Evolutionary conservation across 495 filamentous ascomycete species (phyloP), one percentile per base, ranked within the genome.

Genomic region (Penicillium maclennaniae): DNA sequence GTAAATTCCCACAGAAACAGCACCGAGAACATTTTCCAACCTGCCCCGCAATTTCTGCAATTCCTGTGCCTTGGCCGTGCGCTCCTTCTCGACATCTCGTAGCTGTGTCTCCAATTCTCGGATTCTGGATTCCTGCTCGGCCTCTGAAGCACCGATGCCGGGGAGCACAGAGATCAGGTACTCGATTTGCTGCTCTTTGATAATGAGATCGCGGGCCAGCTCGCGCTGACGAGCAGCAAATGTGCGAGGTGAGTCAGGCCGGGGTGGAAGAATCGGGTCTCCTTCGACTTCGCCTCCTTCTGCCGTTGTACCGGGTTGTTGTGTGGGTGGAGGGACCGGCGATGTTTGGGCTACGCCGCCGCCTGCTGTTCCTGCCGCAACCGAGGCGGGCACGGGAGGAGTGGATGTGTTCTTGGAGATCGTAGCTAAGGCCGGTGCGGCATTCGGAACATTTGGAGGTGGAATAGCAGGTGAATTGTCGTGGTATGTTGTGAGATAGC

Each of bases 181-280:
- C 72, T 98, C 93, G 59, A 97, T 93, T 79, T 96, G 91, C 75
- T 96, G 90, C 58, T 92, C 88, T 69, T 96, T 91, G 50, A 89
- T 70, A 46, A 98, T 86, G 0, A 98, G 76, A 62, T 96, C 92
- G 14, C 85, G 83, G 16, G 91, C 89, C 17, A 98, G 78, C 65
- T 98, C 92, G 31, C 81, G 69, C 64, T 95, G 84, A 9, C 86
- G 82, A 8, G 79, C 79, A 37, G 78, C 77, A 68, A 95, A 95
- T 14, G 77, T 75, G 37, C 83, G 77, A 0, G 87, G 79, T 1
- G 83, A 73, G 55, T 88, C 79, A 1, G 87, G 80, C 7, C 62
- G 60, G 1, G 76, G 77, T 6, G 69, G 68, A 12, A 58, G 68
- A 23, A 52, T 65, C 15, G 68, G 64, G 26, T 74, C 72, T 7